These are phyloP conservation scores for Apiospora hydei DNA, from an alignment of 2,329 filamentous ascomycete genomes.

Conservation along the genomic window DNA sequence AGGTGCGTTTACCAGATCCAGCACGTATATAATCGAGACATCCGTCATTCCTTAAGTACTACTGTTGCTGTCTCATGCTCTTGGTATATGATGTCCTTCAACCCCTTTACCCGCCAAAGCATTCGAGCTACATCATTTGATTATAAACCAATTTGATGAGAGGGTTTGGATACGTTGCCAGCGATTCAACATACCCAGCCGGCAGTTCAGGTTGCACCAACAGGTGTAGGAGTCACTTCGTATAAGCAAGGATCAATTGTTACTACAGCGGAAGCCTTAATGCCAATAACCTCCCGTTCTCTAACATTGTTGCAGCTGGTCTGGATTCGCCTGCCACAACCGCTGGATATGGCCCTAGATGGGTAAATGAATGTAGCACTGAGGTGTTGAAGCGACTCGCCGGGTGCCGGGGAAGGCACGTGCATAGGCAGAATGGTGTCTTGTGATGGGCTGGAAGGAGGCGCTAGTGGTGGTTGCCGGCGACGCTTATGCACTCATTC, in stretches of 20 bases:
- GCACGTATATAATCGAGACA: neutral
- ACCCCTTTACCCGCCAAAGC: neutral
- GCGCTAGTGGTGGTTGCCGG: neutral
- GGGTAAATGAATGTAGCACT: neutral
- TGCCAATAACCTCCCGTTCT: neutral
- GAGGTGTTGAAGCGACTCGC: neutral
- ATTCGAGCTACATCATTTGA: neutral
- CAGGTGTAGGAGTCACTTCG: neutral
- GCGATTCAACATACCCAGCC: neutral
- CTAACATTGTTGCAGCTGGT: neutral
- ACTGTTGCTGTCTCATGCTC: neutral
- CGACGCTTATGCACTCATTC: conserved; percentile 2
- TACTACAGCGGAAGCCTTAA: neutral
- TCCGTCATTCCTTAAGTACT: neutral
- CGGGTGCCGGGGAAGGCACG: neutral
- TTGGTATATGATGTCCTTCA: neutral
- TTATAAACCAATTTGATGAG: neutral
- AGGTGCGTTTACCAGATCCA: neutral
- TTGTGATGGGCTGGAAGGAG: conserved; percentile 1
- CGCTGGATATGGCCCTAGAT: neutral
- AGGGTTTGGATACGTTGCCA: neutral
- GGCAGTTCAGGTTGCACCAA: neutral
- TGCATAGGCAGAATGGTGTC: neutral
- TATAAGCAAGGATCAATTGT: neutral
- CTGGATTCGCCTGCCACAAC: neutral